These are phyloP conservation scores for Smittium mucronatum DNA, from an alignment of 371 early-diverging fungal genomes.

Conservation along the genomic window DNA sequence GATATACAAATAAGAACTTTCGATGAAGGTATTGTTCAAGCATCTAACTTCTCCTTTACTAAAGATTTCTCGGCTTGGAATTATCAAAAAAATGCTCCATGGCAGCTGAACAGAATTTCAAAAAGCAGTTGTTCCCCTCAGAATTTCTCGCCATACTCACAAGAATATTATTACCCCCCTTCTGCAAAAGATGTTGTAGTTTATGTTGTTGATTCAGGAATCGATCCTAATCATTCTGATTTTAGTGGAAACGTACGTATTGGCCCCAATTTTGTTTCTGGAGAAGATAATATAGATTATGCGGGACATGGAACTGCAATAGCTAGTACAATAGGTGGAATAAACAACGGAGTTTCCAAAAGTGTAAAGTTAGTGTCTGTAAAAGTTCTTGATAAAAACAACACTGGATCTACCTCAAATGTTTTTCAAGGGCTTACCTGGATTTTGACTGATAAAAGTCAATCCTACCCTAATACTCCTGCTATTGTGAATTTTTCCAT, in stretches of 20 bases:
- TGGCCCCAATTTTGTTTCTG: background rate
- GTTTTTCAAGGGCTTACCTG: too few relatives aligned
- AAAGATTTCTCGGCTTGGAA: too few relatives aligned
- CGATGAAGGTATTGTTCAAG: too few relatives aligned
- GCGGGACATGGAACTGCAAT: constrained; percentile 46
- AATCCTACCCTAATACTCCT: background rate
- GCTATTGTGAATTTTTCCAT: constrained; percentile 1
- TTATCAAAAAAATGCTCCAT: too few relatives aligned
- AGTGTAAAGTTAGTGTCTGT: constrained; percentile 41
- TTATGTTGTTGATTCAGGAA: constrained; percentile 5
- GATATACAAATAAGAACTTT: too few relatives aligned
- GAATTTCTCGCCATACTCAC: too few relatives aligned
- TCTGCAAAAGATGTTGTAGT: background rate
- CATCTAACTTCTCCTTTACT: too few relatives aligned
- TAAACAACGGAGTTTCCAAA: constrained; percentile 45
- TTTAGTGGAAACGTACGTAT: background rate
- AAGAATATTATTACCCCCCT: too few relatives aligned
- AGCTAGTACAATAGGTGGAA: constrained; percentile 44
- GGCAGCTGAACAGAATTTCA: too few relatives aligned
- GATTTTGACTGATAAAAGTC: too few relatives aligned
- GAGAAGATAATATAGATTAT: background rate
- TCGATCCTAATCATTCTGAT: background rate
- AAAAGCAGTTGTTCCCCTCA: too few relatives aligned
- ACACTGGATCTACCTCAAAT: too few relatives aligned
- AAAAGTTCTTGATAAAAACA: constrained; percentile 39